phyloP scores from a whole-genome alignment of 2,329 filamentous ascomycete species.

The Trichoderma aggressivum region DNA sequence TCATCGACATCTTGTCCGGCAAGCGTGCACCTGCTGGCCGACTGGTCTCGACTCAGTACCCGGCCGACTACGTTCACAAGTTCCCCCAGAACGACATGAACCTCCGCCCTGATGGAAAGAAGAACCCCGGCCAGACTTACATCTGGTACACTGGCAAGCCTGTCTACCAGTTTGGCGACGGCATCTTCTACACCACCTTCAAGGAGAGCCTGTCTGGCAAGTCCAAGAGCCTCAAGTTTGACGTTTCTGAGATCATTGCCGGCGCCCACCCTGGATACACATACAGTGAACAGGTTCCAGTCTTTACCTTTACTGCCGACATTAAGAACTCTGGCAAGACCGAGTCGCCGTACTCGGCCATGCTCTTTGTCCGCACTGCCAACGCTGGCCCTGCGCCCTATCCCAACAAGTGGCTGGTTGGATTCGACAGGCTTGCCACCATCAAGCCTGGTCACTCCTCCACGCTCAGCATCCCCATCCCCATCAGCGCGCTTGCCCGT shows the following conservation, averaged over 20 bases:
- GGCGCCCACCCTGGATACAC: constrained; percentile 5
- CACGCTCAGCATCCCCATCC: constrained; percentile 30
- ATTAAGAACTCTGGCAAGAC: constrained; percentile 46
- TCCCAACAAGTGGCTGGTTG: constrained; percentile 50
- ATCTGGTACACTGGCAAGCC: constrained; percentile 52
- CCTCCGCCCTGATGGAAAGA: constrained; percentile 41
- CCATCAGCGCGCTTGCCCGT: constrained; percentile 47
- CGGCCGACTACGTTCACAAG: constrained; percentile 46
- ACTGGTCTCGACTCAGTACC: constrained; percentile 53
- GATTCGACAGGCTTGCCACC: constrained; percentile 43
- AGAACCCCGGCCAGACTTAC: constrained; percentile 53
- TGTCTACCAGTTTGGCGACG: constrained; percentile 49
- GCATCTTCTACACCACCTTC: constrained; percentile 57
- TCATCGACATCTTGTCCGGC: constrained; percentile 52
- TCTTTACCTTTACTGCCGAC: constrained; percentile 29
- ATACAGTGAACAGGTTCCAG: constrained; percentile 1
- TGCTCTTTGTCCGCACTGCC: constrained; percentile 47
- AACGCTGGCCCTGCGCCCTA: constrained; percentile 46
- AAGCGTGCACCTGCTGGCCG: constrained; percentile 48
- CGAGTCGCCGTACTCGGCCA: constrained; percentile 50
- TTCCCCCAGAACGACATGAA: constrained; percentile 54
- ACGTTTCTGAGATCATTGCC: not conserved
- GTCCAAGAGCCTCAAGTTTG: constrained; percentile 10
- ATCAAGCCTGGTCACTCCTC: constrained; percentile 35
- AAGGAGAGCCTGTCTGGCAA: constrained; percentile 19